Base-by-base conservation (phyloP, 805 yeast genomes). In the Tetrapisispora arboricola region DNA sequence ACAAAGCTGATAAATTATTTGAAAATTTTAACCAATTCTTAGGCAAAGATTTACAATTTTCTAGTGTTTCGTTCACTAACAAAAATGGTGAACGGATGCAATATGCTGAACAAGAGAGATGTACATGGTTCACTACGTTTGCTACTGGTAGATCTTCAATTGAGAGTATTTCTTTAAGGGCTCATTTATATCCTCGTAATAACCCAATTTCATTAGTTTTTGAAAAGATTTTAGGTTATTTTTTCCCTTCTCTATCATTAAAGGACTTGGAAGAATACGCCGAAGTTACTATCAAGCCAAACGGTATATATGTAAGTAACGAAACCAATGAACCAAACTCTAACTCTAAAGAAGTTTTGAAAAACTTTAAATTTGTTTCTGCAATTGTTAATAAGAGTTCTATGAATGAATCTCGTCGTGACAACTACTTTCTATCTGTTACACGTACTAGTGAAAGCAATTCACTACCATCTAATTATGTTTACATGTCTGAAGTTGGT, bases 91-190 rank as follows among this genome's bases (percentile, higher is more conserved):
- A 50, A 49, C 38, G 45, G 35, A 36, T 44, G 32, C 46, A 48
- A 16, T 85, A 63, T 61, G 63, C 71, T 13, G 55, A 51, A 21
- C 57, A 58, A 38, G 54, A 54, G 19, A 45, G 51, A 42, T 55
- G 57, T 39, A 55, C 63, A 12, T 55, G 64, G 61, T 64, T 54
- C 42, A 72, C 68, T 10, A 68, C 84, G 28, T 92, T 85, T 59
- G 94, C 96, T 32, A 74, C 95, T 43, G 98, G 98, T 46, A 79
- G 98, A 61, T 67, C 76, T 44, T 80, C 85, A 60, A 72, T 92
- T 45, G 76, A 76, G 45, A 70, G 75, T 42, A 64, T 87, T 43
- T 65, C 72, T 43, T 69, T 80, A 36, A 75, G 72, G 47, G 69
- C 87, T 58, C 72, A 71, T 42, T 69, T 88, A 61, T 68, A 75